These are phyloP conservation scores for Chlorencoelia australis DNA, from an alignment of 2,329 filamentous ascomycete species.

Conservation along the genomic window DNA sequence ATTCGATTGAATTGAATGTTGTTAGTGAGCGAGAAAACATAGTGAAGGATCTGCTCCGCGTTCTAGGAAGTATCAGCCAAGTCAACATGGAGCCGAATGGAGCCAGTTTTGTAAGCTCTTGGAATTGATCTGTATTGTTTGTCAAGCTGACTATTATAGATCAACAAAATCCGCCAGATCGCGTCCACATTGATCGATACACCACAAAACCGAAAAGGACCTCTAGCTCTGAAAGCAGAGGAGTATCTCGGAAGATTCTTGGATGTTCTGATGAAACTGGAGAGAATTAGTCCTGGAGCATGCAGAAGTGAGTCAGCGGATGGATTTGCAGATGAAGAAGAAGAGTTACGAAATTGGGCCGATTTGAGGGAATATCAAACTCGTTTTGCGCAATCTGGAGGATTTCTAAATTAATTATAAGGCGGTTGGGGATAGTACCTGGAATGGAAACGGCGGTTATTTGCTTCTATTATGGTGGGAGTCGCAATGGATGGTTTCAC, in stretches of 20 bases:
- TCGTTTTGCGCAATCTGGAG: conserved; percentile 57
- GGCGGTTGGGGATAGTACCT: not conserved
- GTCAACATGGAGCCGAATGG: conserved; percentile 72
- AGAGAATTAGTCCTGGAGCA: conserved; percentile 33
- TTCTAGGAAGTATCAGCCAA: conserved; percentile 69
- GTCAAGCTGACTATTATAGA: conserved; percentile 28
- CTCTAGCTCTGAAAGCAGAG: conserved; percentile 49
- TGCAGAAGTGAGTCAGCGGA: conserved; percentile 32
- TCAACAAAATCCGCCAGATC: conserved; percentile 76
- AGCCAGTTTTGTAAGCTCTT: conserved; percentile 48
- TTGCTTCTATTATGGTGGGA: too few relatives aligned
- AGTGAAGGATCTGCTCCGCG: conserved; percentile 64
- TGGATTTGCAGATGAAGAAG: conserved; percentile 55
- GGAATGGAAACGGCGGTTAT: not conserved
- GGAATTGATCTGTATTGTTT: conserved; percentile 1
- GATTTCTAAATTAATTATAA: conserved; percentile 30
- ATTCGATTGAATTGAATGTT: conserved; percentile 42
- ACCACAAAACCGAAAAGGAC: conserved; percentile 41
- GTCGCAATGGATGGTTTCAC: too few relatives aligned
- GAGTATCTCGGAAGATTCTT: conserved; percentile 64
- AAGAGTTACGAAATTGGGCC: conserved; percentile 68
- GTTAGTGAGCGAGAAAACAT: conserved; percentile 69
- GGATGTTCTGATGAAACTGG: conserved; percentile 63
- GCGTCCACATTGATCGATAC: conserved; percentile 67
- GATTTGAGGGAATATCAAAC: conserved; percentile 70